phyloP scores from a whole-genome alignment of 2,329 filamentous ascomycete genomes.

The Botrytis byssoidea region DNA sequence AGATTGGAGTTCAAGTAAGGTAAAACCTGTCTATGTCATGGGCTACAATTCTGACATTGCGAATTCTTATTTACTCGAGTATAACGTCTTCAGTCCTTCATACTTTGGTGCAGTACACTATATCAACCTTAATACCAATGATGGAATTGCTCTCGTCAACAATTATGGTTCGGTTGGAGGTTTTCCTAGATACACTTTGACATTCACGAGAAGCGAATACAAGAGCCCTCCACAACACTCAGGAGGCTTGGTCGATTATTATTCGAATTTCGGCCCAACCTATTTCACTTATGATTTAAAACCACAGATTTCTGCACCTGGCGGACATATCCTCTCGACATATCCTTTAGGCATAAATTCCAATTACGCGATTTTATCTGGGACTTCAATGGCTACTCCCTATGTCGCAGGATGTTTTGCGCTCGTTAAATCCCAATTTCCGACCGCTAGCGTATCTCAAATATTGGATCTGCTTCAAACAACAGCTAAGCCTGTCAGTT shows the following conservation, averaged over 20 bases:
- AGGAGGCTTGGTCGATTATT: slow-evolving; percentile 28
- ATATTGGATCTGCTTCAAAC: slow-evolving; percentile 38
- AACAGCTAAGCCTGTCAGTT: slow-evolving; percentile 35
- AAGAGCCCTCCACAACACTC: slow-evolving; percentile 17
- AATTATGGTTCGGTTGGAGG: slow-evolving; percentile 26
- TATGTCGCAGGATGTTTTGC: slow-evolving; percentile 40
- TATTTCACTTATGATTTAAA: slow-evolving; percentile 25
- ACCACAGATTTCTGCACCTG: slow-evolving; percentile 38
- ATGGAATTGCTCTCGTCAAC: slow-evolving; percentile 21
- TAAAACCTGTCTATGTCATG: slow-evolving; percentile 24
- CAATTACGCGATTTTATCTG: slow-evolving; percentile 40
- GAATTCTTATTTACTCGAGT: slow-evolving; percentile 27
- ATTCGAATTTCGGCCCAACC: slow-evolving; percentile 28
- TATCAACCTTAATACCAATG: slow-evolving; percentile 22
- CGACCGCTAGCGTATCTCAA: slow-evolving; percentile 33
- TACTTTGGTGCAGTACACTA: slow-evolving; percentile 24
- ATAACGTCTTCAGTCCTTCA: slow-evolving; percentile 24
- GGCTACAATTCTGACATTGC: slow-evolving; percentile 22
- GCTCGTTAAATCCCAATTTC: slow-evolving; percentile 40
- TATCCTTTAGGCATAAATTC: slow-evolving; percentile 37
- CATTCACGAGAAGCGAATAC: slow-evolving; percentile 16
- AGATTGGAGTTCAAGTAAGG: slow-evolving; percentile 1
- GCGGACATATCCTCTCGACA: slow-evolving; percentile 41
- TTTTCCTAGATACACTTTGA: slow-evolving; percentile 24
- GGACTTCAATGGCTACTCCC: slow-evolving; percentile 43